These are phyloP conservation scores for Exophiala oligosperma DNA, from an alignment of 2,329 filamentous ascomycete genomes.

Conservation along the genomic window DNA sequence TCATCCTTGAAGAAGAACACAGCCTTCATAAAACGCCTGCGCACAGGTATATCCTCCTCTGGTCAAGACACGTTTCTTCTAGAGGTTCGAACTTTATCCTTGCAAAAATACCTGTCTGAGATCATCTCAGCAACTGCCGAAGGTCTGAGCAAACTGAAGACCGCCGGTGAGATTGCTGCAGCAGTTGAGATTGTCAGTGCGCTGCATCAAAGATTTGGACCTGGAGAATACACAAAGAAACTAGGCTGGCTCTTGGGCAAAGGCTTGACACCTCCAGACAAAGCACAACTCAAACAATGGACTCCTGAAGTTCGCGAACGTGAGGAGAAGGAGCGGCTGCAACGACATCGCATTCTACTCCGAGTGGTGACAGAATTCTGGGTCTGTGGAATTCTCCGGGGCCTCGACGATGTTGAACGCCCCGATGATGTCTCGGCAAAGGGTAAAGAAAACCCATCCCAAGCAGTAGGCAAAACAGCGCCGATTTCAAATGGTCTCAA, in stretches of 20 bases:
- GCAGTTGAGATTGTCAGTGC: slow-evolving; percentile 92
- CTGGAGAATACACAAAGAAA: slow-evolving; percentile 84
- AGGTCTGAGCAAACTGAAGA: slow-evolving; percentile 87
- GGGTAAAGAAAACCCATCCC: slow-evolving; percentile 52
- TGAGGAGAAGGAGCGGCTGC: slow-evolving; percentile 91
- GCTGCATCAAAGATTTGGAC: slow-evolving; percentile 92
- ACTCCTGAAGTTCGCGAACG: slow-evolving; percentile 81
- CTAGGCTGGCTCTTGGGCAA: slow-evolving; percentile 91
- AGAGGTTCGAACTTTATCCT: slow-evolving; percentile 84
- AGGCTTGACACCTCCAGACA: slow-evolving; percentile 88
- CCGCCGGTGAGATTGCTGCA: slow-evolving; percentile 85
- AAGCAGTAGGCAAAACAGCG: slow-evolving; percentile 56
- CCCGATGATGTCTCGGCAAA: slow-evolving; percentile 61
- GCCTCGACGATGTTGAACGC: slow-evolving; percentile 68
- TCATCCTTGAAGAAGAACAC: slow-evolving; percentile 98
- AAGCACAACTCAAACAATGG: slow-evolving; percentile 75
- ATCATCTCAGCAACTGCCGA: slow-evolving; percentile 96
- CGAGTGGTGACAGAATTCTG: slow-evolving; percentile 93
- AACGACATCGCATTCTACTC: slow-evolving; percentile 80
- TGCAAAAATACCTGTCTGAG: slow-evolving; percentile 96
- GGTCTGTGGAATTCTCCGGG: slow-evolving; percentile 85
- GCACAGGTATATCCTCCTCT: slow-evolving; percentile 80
- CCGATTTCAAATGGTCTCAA: slow-evolving; percentile 57
- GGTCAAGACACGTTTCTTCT: slow-evolving; percentile 81
- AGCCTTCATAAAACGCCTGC: slow-evolving; percentile 93